Conservation (phyloP, 2,329 filamentous ascomycete genomes). For the Sporothrix dimorphospora region DNA sequence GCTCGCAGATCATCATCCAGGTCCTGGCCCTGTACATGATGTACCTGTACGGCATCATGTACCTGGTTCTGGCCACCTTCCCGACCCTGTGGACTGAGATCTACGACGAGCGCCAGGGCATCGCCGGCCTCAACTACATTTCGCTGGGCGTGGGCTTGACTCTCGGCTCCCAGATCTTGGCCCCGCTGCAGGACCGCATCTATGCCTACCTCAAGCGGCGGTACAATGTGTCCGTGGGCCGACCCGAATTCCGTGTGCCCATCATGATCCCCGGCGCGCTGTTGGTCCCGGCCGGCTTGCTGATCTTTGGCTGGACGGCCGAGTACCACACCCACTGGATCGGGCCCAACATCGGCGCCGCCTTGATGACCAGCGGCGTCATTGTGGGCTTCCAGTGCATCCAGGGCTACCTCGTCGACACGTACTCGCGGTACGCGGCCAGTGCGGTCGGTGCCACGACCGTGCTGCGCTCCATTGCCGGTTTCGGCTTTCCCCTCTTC, state of each 20-base stretch:
- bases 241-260: conserved; percentile 50
- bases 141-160: conserved; percentile 41
- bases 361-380: conserved; percentile 44
- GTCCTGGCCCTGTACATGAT: conserved; percentile 52
- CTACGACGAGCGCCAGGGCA: conserved; percentile 42
- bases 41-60: conserved; percentile 53
- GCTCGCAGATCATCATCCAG: conserved; percentile 57
- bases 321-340: conserved; percentile 51
- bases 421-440: conserved; percentile 51
- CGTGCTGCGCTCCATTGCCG: conserved; percentile 52
- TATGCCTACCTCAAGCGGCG: conserved; percentile 49
- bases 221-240: conserved; percentile 39
- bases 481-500: conserved; percentile 57
- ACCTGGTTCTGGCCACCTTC: conserved; percentile 56
- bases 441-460: conserved; percentile 50
- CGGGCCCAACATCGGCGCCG: conserved; percentile 49
- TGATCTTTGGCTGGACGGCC: conserved; percentile 53
- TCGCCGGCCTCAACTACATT: conserved; percentile 46
- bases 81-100: conserved; percentile 48
- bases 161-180: conserved; percentile 55
- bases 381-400: conserved; percentile 51
- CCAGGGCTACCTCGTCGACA: conserved; percentile 52
- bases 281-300: conserved; percentile 48
- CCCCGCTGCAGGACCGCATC: conserved; percentile 51
- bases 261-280: conserved; percentile 48